phyloP scores from a whole-genome alignment of 2,329 filamentous ascomycete species.

The Talaromyces pinophilus region DNA sequence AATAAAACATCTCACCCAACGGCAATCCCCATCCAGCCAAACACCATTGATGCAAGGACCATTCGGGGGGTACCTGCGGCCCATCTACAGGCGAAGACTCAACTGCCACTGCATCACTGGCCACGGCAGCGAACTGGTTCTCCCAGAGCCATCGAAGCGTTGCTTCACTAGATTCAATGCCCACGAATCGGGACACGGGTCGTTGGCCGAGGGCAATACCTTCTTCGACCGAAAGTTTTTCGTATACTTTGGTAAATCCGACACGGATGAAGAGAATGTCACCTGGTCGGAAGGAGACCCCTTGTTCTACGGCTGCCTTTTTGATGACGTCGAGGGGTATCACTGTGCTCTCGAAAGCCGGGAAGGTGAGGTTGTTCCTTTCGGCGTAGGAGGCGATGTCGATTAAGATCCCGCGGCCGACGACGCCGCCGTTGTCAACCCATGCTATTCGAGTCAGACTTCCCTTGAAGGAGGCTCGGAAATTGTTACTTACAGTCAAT shows the following conservation, averaged over 20 bases:
- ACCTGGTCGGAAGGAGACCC: constrained; percentile 48
- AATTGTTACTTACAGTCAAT: constrained; percentile 39
- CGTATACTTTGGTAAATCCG: constrained; percentile 53
- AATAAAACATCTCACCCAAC: constrained; percentile 39
- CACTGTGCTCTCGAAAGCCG: constrained; percentile 43
- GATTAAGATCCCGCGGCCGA: constrained; percentile 52
- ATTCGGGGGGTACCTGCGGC: constrained; percentile 29
- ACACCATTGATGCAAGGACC: constrained; percentile 36
- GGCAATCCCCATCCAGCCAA: constrained; percentile 36
- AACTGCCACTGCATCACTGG: constrained; percentile 38
- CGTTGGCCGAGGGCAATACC: constrained; percentile 24
- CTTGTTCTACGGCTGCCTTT: constrained; percentile 48
- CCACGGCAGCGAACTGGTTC: constrained; percentile 38
- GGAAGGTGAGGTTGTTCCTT: constrained; percentile 38
- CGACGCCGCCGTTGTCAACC: constrained; percentile 44
- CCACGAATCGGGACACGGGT: constrained; percentile 30
- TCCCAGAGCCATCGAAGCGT: constrained; percentile 41
- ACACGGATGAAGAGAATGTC: constrained; percentile 61
- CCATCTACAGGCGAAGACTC: constrained; percentile 33
- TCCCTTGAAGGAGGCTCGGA: background rate
- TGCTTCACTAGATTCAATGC: constrained; percentile 38
- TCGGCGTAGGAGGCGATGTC: constrained; percentile 51
- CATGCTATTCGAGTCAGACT: constrained; percentile 29
- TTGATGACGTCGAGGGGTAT: constrained; percentile 51
- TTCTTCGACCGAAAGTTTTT: constrained; percentile 40